These are phyloP conservation scores for Podila clonocystis DNA, from an alignment of 192 early-diverging fungal species.

Conservation along the genomic window DNA sequence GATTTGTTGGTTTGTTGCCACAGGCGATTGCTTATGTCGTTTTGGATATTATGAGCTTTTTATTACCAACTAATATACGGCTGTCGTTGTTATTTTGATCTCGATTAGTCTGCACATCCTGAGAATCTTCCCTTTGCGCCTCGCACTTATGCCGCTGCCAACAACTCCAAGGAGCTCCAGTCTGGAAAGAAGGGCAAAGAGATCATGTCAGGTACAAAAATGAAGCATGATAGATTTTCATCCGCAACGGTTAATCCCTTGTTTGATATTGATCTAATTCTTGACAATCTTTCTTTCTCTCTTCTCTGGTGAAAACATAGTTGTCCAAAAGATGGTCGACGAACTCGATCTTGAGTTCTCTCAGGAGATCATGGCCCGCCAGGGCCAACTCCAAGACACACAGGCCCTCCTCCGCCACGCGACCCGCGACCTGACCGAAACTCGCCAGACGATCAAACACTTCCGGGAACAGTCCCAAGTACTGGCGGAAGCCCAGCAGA, in stretches of 20 bases:
- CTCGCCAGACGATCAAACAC: constrained; percentile 60
- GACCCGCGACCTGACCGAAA: constrained; percentile 64
- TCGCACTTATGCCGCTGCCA: constrained; percentile 17
- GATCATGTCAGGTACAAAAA: constrained; percentile 42
- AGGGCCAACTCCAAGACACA: constrained; percentile 63
- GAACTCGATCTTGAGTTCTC: constrained; percentile 76
- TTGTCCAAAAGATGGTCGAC: constrained; percentile 73
- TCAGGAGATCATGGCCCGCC: constrained; percentile 65
- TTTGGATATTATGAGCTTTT: background rate
- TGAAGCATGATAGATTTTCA: background rate
- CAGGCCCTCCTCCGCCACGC: constrained; percentile 63
- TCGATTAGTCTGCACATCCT: constrained; percentile 6
- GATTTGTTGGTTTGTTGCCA: background rate
- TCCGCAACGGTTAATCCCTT: background rate
- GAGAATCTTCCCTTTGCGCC: constrained; percentile 26
- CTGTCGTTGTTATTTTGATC: background rate
- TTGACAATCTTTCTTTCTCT: background rate
- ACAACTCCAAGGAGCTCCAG: constrained; percentile 15
- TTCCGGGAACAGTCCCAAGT: constrained; percentile 61
- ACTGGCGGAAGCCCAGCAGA: constrained; percentile 66
- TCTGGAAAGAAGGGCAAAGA: constrained; percentile 50
- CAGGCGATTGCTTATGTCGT: background rate
- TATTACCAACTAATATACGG: background rate
- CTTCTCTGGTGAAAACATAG: constrained; percentile 10
- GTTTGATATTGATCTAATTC: background rate